phyloP scores from a whole-genome alignment of 169 alveolate species.

The Sarcocystis neurona region DNA sequence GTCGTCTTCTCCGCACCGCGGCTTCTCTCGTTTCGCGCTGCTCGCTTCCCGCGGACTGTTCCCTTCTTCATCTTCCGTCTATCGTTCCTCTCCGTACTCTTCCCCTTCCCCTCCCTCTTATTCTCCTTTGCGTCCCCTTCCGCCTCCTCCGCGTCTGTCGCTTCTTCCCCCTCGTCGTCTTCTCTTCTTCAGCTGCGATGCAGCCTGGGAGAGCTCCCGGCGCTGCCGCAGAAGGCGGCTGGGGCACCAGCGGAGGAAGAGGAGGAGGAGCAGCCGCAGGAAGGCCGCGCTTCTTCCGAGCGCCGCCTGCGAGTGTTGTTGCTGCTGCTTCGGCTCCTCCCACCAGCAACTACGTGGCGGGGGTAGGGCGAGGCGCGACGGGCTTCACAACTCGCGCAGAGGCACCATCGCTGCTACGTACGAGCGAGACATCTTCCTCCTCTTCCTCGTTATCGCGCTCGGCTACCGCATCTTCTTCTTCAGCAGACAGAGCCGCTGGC shows the following conservation, averaged over 20 bases:
- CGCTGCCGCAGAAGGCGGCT: background rate
- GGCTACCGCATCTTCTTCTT: background rate
- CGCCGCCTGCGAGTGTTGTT: conserved; percentile 56
- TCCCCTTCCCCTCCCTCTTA: conserved; percentile 2
- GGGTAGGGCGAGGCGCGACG: conserved; percentile 63
- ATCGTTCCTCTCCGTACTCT: background rate
- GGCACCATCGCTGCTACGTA: conserved; percentile 59
- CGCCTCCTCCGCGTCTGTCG: background rate
- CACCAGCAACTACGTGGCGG: conserved; percentile 51
- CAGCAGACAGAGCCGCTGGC: background rate
- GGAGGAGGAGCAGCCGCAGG: background rate
- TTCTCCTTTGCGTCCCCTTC: background rate
- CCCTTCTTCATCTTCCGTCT: conserved; percentile 29
- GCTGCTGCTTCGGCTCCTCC: conserved; percentile 51
- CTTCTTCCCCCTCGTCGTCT: background rate
- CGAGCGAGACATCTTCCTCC: conserved; percentile 30
- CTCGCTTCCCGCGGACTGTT: background rate
- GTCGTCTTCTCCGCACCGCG: background rate
- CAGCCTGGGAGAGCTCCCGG: too few species aligned
- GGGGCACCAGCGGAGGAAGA: background rate
- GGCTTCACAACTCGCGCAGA: conserved; percentile 64
- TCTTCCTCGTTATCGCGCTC: background rate
- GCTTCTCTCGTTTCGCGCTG: background rate
- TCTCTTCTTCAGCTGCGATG: conserved; percentile 67
- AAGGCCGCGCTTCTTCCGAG: conserved; percentile 44